Evolutionary conservation across 768 basidiomycete genomes (phyloP).

Genomic region (Coprinopsis marcescibilis): DNA sequence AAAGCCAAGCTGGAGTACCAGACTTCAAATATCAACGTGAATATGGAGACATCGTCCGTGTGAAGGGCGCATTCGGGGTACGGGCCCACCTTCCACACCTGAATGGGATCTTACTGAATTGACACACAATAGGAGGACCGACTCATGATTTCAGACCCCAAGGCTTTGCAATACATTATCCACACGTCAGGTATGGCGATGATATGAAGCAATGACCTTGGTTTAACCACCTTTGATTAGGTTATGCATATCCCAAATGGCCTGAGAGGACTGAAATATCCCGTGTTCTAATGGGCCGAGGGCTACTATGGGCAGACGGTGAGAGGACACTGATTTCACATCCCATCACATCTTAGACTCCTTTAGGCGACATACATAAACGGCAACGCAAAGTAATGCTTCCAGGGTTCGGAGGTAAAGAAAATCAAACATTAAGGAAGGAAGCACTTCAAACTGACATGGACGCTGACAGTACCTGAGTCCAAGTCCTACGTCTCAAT

Average conservation of each 20-base stretch:
- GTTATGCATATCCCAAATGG: constrained; percentile 51
- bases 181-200: constrained; percentile 39
- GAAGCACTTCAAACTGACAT: background rate
- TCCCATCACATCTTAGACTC: constrained; percentile 5
- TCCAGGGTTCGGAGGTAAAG: constrained; percentile 46
- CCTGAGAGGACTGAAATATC: constrained; percentile 45
- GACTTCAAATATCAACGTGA: constrained; percentile 48
- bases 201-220: constrained; percentile 3
- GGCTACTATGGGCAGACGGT: constrained; percentile 53
- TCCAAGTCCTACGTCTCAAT: constrained; percentile 45
- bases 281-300: constrained; percentile 44
- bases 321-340: too few relatives aligned
- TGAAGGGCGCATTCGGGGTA: constrained; percentile 49
- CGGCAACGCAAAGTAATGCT: constrained; percentile 50
- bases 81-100: constrained; percentile 10
- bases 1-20: constrained; percentile 43
- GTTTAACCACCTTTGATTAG: constrained; percentile 17
- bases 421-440: background rate
- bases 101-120: background rate
- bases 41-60: constrained; percentile 45
- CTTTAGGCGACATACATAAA: constrained; percentile 40
- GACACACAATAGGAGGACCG: constrained; percentile 39
- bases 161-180: constrained; percentile 52
- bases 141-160: constrained; percentile 49
- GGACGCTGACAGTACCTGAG: constrained; percentile 34